Evolutionary conservation across 139 green algal species (phyloP), one percentile per base, ranked within the genome.

Genomic region (Pseudopediastrum boryanum): DNA sequence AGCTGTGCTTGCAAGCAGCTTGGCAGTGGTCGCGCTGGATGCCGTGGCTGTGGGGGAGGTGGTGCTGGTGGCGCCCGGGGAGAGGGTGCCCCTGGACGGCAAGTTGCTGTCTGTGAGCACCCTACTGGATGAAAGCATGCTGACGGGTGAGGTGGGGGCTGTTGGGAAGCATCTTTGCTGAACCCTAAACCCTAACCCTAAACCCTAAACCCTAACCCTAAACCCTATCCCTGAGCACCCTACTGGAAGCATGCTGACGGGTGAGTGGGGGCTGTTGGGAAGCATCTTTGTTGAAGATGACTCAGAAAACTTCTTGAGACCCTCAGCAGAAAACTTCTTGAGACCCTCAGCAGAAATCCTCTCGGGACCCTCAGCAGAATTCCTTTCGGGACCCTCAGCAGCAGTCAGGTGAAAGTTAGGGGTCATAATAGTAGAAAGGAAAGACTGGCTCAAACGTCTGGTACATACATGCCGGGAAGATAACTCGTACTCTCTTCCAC

Each of bases 51-150:
- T 82, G 31, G 80, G 72, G 44, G 38, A 77, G 41, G 51, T 79
- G 10, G 75, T 95, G 7, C n/a, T 87, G 29, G 79, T 95, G 4
- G 41, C 62, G 8, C 89, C 93, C 1, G 93, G 91, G 3, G 85
- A 90, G 23, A 84, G 83, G 38, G 63, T 95, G 8, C 87, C 93
- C 12, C 44, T 95, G 39, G 93, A 97, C 73, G 93, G 90, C 5
- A 21, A 61, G 4, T 89, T 97, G 52, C 56, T 88, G 39, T 21
- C n/a, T 8, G 93, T 93, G 5, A 54, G 56, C 2, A 85, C 68
- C 48, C 38, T 71, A 3, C 64, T 95, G 42, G 92, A 97, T 43
- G 88, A 97, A 70, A 86, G 68, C 70, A 88, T 90, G 58, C 87
- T 97, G 9, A 97, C 93, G 2, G 93, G 93, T 46, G 89, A 91